phyloP scores from a whole-genome alignment of 1,139 yeast species.

The Blastobotrys elegans region DNA sequence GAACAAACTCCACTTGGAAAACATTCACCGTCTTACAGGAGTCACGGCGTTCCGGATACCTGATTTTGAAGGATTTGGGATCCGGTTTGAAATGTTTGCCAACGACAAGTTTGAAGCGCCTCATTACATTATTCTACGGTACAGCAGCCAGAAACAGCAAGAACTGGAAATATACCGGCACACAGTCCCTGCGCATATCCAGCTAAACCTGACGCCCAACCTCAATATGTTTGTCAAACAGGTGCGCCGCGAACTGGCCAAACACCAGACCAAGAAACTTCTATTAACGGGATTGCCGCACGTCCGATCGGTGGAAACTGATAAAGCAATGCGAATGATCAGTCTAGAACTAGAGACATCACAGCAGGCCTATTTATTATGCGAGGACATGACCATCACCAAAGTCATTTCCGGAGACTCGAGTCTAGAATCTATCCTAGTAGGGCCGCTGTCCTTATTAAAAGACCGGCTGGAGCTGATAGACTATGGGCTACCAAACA shows the following conservation, averaged over 20 bases:
- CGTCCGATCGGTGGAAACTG: constrained; percentile 17
- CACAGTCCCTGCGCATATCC: constrained; percentile 25
- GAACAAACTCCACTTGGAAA: constrained; percentile 18
- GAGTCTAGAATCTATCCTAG: constrained; percentile 7
- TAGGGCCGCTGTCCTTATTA: constrained; percentile 14
- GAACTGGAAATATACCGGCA: constrained; percentile 21
- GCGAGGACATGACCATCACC: constrained; percentile 15
- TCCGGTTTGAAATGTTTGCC: constrained; percentile 23
- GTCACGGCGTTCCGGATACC: constrained; percentile 24
- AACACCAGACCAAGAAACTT: not conserved
- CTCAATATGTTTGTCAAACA: constrained; percentile 17
- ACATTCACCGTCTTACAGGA: constrained; percentile 25
- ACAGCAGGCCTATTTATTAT: constrained; percentile 14
- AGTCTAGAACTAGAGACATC: constrained; percentile 19
- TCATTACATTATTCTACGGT: constrained; percentile 22
- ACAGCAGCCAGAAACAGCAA: constrained; percentile 12
- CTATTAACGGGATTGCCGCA: constrained; percentile 14
- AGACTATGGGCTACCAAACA: constrained; percentile 12
- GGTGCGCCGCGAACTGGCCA: constrained; percentile 16
- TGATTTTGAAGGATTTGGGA: constrained; percentile 21
- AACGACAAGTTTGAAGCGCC: constrained; percentile 20
- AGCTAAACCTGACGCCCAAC: constrained; percentile 13
- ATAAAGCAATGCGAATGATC: constrained; percentile 19
- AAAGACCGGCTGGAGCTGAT: constrained; percentile 7
- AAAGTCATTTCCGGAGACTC: constrained; percentile 9